Evolutionary conservation across 768 basidiomycete species (phyloP), one percentile per base, ranked within the genome.

Genomic region (Amanita rimosa): DNA sequence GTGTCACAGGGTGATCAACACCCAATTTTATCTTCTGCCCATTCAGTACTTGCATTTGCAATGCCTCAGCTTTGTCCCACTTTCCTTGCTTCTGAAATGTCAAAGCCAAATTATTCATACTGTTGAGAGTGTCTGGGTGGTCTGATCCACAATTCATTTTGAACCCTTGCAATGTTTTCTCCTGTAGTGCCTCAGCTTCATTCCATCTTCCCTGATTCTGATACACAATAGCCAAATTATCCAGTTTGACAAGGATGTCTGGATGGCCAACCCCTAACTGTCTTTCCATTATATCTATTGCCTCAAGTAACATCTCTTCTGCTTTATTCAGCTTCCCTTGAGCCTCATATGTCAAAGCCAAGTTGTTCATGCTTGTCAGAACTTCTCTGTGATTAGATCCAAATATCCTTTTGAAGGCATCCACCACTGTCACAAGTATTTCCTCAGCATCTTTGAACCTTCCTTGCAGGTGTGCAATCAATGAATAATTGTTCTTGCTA

Each of bases 251-350:
- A 31, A 45, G 44, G 13, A 17, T 45, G 10, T 44, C 43, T 19
- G 33, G 17, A 45, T 35, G n/a, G 17, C 9, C 31, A 45, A 5
- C 9, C 17, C 44, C 34, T 22, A 45, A 45, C 11, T 31, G 16
- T 21, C 34, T 35, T 19, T 34, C 6, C 44, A 19, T 16, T 35
- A 35, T 45, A 3, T 45, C 5, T 10, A 48, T 13, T 9, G 13
- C 48, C 5, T 42, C 40, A 21, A 16, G 7, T 22, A 33, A 13
- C 31, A 49, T 11, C 19, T 26, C 13, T 19, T 49, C 40, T 16
- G 27, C 29, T 14, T 49, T 33, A 9, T 49, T 38, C 31, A 19
- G 43, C 21, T 31, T 48, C 19, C 54, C 54, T 27, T 24, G 17
- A 13, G n/a, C 24, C 3, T 27, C 17, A 24, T 44, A 44, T 1